Conservation (phyloP, 331 rosid species). For the Malus hybrid region DNA sequence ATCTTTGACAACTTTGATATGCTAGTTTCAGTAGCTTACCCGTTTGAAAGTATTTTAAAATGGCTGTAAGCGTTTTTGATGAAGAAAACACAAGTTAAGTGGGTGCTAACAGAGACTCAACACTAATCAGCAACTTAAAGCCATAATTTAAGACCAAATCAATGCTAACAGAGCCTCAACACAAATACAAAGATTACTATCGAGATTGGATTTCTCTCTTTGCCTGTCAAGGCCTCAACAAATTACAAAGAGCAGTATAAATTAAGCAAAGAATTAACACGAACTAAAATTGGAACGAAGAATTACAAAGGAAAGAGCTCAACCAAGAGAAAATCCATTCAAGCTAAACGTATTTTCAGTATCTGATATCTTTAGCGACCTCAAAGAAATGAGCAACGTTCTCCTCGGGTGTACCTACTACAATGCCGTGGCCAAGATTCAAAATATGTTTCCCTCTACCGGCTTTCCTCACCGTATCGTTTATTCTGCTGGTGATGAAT, state of each 20-base stretch:
- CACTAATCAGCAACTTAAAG: no score
- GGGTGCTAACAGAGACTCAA: no score
- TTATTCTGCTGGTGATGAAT: constrained; percentile 67
- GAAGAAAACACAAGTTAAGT: no score
- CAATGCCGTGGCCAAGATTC: constrained; percentile 96
- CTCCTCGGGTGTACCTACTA: constrained; percentile 97
- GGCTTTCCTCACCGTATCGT: constrained; percentile 85
- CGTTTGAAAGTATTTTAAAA: no score
- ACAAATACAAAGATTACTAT: no score
- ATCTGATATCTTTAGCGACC: constrained; percentile 84
- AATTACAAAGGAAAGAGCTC: constrained; percentile 6
- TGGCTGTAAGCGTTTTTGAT: no score
- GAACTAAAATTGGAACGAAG: neutral
- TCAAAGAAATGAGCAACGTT: constrained; percentile 92
- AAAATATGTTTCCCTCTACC: constrained; percentile 87
- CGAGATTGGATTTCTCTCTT: neutral
- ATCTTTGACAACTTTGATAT: neutral
- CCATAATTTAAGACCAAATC: no score
- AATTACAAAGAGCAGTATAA: neutral
- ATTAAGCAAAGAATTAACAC: neutral
- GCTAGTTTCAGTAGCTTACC: neutral
- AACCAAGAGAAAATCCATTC: constrained; percentile 15
- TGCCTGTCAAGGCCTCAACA: neutral
- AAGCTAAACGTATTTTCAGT: constrained; percentile 29
- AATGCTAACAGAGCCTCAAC: no score